Base-by-base conservation (phyloP, 208 protist genomes). In the Acanthamoeba royreba region DNA sequence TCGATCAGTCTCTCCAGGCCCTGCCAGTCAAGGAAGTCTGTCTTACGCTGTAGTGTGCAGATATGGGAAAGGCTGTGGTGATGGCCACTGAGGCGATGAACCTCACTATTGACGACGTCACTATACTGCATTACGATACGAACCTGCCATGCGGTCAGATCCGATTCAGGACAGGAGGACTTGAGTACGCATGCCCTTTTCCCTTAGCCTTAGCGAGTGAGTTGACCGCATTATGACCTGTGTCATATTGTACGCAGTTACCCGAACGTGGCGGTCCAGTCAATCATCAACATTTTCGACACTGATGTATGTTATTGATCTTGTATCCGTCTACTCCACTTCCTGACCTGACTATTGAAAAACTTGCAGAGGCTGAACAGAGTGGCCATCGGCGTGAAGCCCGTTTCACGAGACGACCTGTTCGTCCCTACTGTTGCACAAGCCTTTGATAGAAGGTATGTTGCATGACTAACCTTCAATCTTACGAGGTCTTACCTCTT, bases 361-460 rank as follows among this genome's bases (percentile, higher is more conserved):
- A n/a, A n/a, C n/a, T n/a, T n/a, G 35, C 77, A 87, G 77, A 58
- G 47, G 31, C 42, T 87, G 43, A 87, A 87, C 77, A 87, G 77
- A 58, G 77, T 58, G 47, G 43, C 77, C 5, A 87, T 87, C 42
- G 77, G 77, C 77, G 38, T 87, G 17, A 49, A 87, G 77, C 43
- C 47, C 45, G 45, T 61, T 22, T 40, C 42, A 28, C 15, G 22
- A 15, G 45, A 87, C 43, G 47, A 87, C n/a, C n/a, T 87, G 5
- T 87, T 87, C 77, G 47, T 61, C 25, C 77, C 77, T 28, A 87
- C 77, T 35, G 17, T 87, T 3, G 45, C 38, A 46, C 77, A 87
- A 22, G 47, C 47, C 42, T 42, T 87, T 17, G 77, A 87, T 31
- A 53, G 13, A 28, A 49, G 43, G 77, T 58, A 11, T 9, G 40